Evolutionary conservation across 2,329 filamentous ascomycete species (phyloP), one percentile per base, ranked within the genome.

Genomic region (Ceratocystis alfenasii): DNA sequence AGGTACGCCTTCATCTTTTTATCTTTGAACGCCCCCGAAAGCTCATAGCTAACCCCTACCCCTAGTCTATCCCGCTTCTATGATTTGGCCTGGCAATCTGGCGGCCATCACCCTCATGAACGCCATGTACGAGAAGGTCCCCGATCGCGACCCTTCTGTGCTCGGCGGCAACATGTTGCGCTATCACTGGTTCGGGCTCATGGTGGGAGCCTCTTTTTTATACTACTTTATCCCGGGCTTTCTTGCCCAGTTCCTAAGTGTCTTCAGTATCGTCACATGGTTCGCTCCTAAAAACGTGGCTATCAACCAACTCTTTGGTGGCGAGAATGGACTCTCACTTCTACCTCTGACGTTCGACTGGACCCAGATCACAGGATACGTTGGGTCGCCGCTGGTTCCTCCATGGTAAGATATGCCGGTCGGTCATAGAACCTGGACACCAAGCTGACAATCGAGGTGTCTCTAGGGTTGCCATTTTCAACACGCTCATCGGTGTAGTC

Each of bases 331-430:
- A 0, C 69, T 90, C 2, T 87, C 84, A 0, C 71, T 90, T 33
- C 75, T 90, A 5, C 87, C 87, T 1, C 83, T 90, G 41, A 89
- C 87, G 0, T 89, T 90, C 71, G 87, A 90, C 76, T 90, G 87
- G 87, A 87, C 85, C 4, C 85, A 89, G 70, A 80, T 89, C 64
- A 80, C 85, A 2, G 87, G 86, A 60, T 90, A 83, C 68, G 78
- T 87, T 63, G 82, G 83, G 36, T 87, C 84, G 8, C 87, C 87
- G 22, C 74, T 90, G 46, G 86, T 89, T 62, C 82, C 86, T 2
- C 87, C 87, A 4, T 90, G 86, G 81, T 83, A 72, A 67, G 78
- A 72, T 10, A n/a, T 36, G 3, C 28, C 55, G 3, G 28, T 3
- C 7, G 17, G 5, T 2, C 33, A 48, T 17, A 41, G 12, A 41